Percentiles rank a stretch among this genome's conserved stretches.
These are phyloP conservation scores for Grigorovia humatica DNA, from an alignment of 805 yeast genomes.

Conservation along the genomic window DNA sequence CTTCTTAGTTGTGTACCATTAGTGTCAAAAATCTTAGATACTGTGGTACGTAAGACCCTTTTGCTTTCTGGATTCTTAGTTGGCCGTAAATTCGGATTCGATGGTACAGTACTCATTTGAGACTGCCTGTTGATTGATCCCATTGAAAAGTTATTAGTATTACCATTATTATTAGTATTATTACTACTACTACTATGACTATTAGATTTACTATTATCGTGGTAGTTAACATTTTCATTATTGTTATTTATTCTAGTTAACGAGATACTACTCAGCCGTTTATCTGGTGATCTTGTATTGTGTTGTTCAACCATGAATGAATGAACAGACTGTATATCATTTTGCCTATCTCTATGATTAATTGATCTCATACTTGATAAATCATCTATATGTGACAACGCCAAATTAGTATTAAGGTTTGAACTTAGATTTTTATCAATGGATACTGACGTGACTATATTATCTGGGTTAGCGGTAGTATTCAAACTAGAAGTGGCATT, in stretches of 20 bases:
- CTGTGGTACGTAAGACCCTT: conserved; percentile 48
- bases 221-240: not conserved
- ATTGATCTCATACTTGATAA: conserved; percentile 14
- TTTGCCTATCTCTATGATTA: conserved; percentile 5
- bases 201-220: not conserved
- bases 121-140: not conserved
- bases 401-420: not conserved
- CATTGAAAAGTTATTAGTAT: not conserved
- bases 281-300: conserved; percentile 18
- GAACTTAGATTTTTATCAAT: not conserved
- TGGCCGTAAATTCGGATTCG: not conserved
- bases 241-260: conserved; percentile 7
- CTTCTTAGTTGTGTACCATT: conserved; percentile 64
- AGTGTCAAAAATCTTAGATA: conserved; percentile 62
- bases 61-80: conserved; percentile 8
- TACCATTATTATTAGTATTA: not conserved
- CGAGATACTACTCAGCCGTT: conserved; percentile 16
- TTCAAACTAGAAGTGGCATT: conserved; percentile 4
- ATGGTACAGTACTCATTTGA: not conserved
- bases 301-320: conserved; percentile 16
- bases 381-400: conserved; percentile 9
- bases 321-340: conserved; percentile 19
- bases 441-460: not conserved
- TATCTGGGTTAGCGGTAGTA: conserved; percentile 9
- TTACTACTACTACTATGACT: not conserved